phyloP scores from a whole-genome alignment of 768 basidiomycete species.

The Xanthoconium stramineum region DNA sequence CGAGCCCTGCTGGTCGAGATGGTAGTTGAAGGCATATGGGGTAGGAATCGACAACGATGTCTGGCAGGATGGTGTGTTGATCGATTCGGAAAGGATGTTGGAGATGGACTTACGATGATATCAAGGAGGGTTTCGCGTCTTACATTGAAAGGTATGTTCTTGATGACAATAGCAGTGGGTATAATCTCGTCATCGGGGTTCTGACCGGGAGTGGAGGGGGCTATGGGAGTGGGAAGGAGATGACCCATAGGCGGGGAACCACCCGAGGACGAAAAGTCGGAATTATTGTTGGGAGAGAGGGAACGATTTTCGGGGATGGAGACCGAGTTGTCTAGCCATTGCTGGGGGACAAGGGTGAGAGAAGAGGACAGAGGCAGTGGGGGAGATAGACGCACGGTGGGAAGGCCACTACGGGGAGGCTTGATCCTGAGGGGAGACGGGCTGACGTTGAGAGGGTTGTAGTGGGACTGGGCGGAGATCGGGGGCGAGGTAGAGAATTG shows the following conservation, averaged over 20 bases:
- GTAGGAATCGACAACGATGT: conserved; percentile 90
- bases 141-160: conserved; percentile 99
- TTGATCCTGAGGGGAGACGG: conserved; percentile 78
- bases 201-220: conserved; percentile 48
- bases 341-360: conserved; percentile 44
- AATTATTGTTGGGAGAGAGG: conserved; percentile 82
- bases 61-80: conserved; percentile 38
- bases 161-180: conserved; percentile 99
- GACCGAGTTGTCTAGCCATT: conserved; percentile 75
- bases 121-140: conserved; percentile 94
- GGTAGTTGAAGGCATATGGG: conserved; percentile 99
- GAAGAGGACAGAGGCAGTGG: conserved; percentile 18
- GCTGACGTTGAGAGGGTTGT: conserved; percentile 50
- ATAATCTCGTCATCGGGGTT: conserved; percentile 86
- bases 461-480: conserved; percentile 52
- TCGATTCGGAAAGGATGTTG: conserved; percentile 4
- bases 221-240: conserved; percentile 42
- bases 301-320: conserved; percentile 65
- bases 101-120: conserved; percentile 75
- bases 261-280: conserved; percentile 84
- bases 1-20: conserved; percentile 91
- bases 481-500: conserved; percentile 64
- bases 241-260: conserved; percentile 67
- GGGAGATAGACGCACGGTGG: conserved; percentile 53
- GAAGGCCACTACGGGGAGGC: conserved; percentile 63